A percentile compares a stretch with the other conserved stretches of the same genome.
Evolutionary conservation across 495 filamentous ascomycete species (phyloP).

Genomic region (Penicillium goetzii): DNA sequence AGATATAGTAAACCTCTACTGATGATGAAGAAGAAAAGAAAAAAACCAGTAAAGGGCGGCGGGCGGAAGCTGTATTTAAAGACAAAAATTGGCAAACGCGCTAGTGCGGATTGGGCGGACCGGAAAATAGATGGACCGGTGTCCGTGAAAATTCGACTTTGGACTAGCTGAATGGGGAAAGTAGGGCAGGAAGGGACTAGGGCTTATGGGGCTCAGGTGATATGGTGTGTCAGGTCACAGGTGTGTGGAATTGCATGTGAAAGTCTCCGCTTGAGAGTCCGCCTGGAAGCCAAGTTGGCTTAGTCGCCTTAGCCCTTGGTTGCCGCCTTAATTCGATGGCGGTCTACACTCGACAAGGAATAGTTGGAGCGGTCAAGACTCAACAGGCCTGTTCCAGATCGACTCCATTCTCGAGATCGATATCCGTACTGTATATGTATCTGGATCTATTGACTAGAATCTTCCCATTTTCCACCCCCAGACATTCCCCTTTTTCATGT

Average conservation of each 20-base stretch:
- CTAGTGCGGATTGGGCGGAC: conserved; percentile 35
- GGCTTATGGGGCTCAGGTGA: conserved; percentile 20
- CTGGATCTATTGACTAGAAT: background rate
- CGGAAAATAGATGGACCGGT: conserved; percentile 20
- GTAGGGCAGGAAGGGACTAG: conserved; percentile 10
- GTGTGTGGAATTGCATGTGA: conserved; percentile 15
- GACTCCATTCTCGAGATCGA: background rate
- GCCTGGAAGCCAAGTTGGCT: background rate
- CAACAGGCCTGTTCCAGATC: background rate
- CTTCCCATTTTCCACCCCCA: background rate
- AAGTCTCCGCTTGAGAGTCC: background rate
- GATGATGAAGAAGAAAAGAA: conserved; percentile 50
- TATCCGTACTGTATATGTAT: background rate
- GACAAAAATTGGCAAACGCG: conserved; percentile 8
- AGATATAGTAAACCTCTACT: conserved; percentile 53
- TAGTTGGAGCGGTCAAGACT: conserved; percentile 10
- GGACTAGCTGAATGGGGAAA: background rate
- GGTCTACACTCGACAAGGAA: background rate
- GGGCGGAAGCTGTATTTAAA: conserved; percentile 32
- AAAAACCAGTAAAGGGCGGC: conserved; percentile 33
- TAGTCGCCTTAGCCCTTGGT: conserved; percentile 2
- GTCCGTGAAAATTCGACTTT: background rate
- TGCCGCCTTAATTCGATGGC: background rate
- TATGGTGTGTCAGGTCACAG: conserved; percentile 7
- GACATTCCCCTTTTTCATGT: background rate